Evolutionary conservation across 2,329 filamentous ascomycete genomes (phyloP), one percentile per base, ranked within the genome.

Genomic region (Sporothrix protearum): DNA sequence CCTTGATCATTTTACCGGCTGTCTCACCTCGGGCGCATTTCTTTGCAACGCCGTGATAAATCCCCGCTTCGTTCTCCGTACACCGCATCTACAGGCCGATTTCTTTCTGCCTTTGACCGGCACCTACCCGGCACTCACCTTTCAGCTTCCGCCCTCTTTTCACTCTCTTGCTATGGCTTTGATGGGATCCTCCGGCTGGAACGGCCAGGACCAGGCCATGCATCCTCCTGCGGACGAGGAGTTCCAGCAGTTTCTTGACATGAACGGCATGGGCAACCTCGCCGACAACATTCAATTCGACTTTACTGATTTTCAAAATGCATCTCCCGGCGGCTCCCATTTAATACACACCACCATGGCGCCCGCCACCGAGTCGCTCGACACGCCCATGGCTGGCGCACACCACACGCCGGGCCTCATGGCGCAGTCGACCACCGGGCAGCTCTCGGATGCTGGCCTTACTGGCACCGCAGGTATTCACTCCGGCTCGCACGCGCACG

Each of bases 191-290:
- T 79, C 81, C 71, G 78, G 80, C 73, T 90, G 88, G 88, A 85
- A 85, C 75, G 82, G 83, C 67, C 85, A 87, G 77, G 86, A 88
- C 76, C 85, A 88, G 76, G 81, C 82, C 72, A 82, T 88, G 79
- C 81, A 85, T 36, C 78, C 83, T 12, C 75, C 82, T 6, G 78
- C 82, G 68, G 87, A 89, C 64, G 88, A 90, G 78, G 88, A 89
- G 51, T 89, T 90, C 77, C 84, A 88, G 74, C 87, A 90, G 75
- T 90, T 89, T 72, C 82, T 91, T 73, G 85, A 89, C 75, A 86
- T 91, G 82, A 85, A 83, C 71, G 81, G 80, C 75, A 87, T 89
- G 82, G 82, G 82, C 39, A 83, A 80, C 73, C 79, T 90, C 72
- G 79, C 79, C 73, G 86, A 88, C 71, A 80, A 81, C 69, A 82